Evolutionary conservation across 2,329 filamentous ascomycete species (phyloP), one percentile per base, ranked within the genome.

Genomic region (Cladophialophora immunda): DNA sequence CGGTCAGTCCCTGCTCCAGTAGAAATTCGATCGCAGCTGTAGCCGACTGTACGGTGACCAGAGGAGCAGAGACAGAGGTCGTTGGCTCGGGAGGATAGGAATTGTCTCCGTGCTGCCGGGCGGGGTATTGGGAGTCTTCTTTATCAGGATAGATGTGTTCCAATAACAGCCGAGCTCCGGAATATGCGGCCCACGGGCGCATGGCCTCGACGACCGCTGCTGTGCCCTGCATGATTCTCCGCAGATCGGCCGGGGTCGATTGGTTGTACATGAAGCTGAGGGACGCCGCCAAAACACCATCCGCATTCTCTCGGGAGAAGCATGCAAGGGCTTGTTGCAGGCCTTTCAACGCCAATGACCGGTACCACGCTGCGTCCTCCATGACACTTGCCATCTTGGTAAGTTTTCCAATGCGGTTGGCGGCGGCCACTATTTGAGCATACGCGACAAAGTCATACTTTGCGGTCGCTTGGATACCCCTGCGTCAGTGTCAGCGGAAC

Each of bases 241-340:
- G 45, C 58, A 30, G 47, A 17, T 61, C 58, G 29, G 47, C 47
- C 17, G 58, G 58, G 9, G 47, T 65, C n/a, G 53, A 32, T 22
- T 65, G 62, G 30, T 65, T 56, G 34, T 41, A 59, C 47, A 65
- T 53, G 57, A 98, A 85, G 59, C 97, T 86, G 45, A 97, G 88
- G 32, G 94, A 97, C 41, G 93, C 92, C 25, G 93, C 94, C 63
- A 98, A 85, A 68, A 97, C 90, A 55, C 93, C 93, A 79, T 98
- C 94, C 2, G 92, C 94, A 68, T 93, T 97, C 62, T 90, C 88
- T 73, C 88, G 89, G 2, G 91, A 95, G 79, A 97, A 97, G 27
- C 86, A 86, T 55, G 89, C 88, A 72, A 97, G 93, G 30, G 93
- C 93, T 75, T 93, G 90, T 75, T 97, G 92, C 58, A 98, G 82